phyloP scores from a whole-genome alignment of 345 rosid genomes.

The Citrus mangshanensis region DNA sequence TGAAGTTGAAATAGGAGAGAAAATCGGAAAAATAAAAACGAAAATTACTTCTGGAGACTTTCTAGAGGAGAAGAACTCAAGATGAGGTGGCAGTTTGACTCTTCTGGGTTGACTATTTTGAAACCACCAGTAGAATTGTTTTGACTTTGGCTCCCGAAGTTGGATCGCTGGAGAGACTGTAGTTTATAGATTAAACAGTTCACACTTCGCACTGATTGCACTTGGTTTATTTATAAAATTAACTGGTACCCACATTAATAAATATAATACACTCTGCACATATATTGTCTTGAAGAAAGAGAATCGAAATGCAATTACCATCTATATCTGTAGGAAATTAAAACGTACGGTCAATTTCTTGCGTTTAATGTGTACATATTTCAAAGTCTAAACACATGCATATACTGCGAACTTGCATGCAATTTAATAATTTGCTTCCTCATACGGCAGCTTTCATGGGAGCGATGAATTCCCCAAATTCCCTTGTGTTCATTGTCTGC shows the following conservation, averaged over 20 bases:
- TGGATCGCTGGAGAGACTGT: background rate
- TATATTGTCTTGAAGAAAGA: too few species aligned
- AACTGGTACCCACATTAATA: too few species aligned
- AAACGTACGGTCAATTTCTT: too few species aligned
- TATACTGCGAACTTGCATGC: background rate
- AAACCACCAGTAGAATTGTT: background rate
- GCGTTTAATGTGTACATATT: too few species aligned
- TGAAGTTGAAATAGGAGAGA: too few species aligned
- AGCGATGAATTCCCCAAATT: too few species aligned
- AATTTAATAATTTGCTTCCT: background rate
- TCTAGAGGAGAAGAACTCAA: background rate
- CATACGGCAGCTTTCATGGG: background rate
- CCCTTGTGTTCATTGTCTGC: too few species aligned
- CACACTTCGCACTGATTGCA: background rate
- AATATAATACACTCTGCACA: too few species aligned
- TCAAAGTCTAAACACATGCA: background rate
- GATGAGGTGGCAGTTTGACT: slow-evolving; percentile 8
- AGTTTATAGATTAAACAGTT: background rate
- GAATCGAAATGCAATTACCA: too few species aligned
- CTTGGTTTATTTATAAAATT: background rate
- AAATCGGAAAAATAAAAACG: too few species aligned
- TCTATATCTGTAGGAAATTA: too few species aligned
- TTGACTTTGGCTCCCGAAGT: background rate
- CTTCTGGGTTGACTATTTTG: background rate
- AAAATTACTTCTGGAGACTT: too few species aligned